Evolutionary conservation across 192 early-diverging fungal genomes (phyloP).

Genomic region (Backusella sp.): DNA sequence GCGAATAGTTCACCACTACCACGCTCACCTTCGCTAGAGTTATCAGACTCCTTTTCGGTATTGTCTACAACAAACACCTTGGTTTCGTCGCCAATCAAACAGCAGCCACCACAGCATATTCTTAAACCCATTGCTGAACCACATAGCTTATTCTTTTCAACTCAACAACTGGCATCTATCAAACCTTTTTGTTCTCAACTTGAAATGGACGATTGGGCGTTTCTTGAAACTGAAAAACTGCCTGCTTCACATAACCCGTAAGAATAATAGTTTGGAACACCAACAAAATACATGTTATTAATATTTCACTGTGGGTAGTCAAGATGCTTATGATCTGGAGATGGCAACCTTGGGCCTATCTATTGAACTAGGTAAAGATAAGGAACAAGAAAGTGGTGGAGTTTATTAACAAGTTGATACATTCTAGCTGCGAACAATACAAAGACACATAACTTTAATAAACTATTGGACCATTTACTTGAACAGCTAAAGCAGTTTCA

Average conservation of each 20-base stretch:
- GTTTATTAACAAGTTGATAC: slow-evolving; percentile 2
- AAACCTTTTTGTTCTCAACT: slow-evolving; percentile 16
- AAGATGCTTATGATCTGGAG: slow-evolving; percentile 72
- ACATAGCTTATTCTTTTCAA: slow-evolving; percentile 17
- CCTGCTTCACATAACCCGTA: slow-evolving; percentile 32
- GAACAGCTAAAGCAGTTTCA: slow-evolving; percentile 57
- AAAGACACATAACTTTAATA: slow-evolving; percentile 66
- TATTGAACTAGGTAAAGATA: slow-evolving; percentile 56
- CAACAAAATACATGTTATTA: neutral
- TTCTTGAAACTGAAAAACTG: slow-evolving; percentile 20
- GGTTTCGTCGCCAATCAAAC: neutral
- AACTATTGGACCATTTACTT: slow-evolving; percentile 56
- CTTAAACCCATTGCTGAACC: neutral
- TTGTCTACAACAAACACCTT: neutral
- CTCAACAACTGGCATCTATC: slow-evolving; percentile 16
- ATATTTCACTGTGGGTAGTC: slow-evolving; percentile 38
- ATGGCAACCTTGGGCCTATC: slow-evolving; percentile 62
- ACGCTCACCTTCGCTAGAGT: slow-evolving; percentile 13
- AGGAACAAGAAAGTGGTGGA: neutral
- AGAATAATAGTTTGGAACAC: neutral
- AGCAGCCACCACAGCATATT: neutral
- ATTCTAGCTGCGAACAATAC: slow-evolving; percentile 60
- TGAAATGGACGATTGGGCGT: neutral
- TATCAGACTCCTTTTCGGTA: slow-evolving; percentile 20
- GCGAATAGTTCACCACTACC: neutral